phyloP scores from a whole-genome alignment of 257 asterid species.

The Scutellaria baicalensis region DNA sequence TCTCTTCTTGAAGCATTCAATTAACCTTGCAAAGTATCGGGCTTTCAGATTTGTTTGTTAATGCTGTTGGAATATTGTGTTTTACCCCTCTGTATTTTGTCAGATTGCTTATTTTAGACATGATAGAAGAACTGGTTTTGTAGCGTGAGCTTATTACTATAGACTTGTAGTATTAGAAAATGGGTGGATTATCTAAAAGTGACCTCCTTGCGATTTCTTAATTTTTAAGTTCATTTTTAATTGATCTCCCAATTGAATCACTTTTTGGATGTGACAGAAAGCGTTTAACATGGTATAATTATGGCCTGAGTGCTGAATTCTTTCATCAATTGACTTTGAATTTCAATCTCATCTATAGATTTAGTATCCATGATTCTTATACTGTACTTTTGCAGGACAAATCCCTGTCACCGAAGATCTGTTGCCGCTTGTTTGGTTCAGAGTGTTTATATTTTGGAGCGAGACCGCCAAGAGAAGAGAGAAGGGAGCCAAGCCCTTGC shows the following conservation, averaged over 20 bases:
- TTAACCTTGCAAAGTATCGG: not conserved
- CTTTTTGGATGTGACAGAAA: not conserved
- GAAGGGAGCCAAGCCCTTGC: conserved; percentile 65
- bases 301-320: not conserved
- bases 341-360: not conserved
- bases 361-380: not conserved
- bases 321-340: not conserved
- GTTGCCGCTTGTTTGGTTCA: conserved; percentile 90
- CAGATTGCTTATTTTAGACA: not conserved
- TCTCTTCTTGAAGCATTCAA: not conserved
- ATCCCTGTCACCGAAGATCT: conserved; percentile 53
- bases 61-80: not conserved
- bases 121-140: not conserved
- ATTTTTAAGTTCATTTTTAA: not conserved
- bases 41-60: not conserved
- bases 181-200: no score
- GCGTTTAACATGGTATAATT: not conserved
- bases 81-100: not conserved
- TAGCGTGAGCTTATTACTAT: not conserved
- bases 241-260: not conserved
- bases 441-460: conserved; percentile 68
- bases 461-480: conserved; percentile 77
- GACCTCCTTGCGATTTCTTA: no score
- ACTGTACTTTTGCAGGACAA: conserved; percentile 42
- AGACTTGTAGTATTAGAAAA: not conserved